These are phyloP conservation scores for Phialophora chinensis DNA, from an alignment of 2,329 filamentous ascomycete species.

Conservation along the genomic window DNA sequence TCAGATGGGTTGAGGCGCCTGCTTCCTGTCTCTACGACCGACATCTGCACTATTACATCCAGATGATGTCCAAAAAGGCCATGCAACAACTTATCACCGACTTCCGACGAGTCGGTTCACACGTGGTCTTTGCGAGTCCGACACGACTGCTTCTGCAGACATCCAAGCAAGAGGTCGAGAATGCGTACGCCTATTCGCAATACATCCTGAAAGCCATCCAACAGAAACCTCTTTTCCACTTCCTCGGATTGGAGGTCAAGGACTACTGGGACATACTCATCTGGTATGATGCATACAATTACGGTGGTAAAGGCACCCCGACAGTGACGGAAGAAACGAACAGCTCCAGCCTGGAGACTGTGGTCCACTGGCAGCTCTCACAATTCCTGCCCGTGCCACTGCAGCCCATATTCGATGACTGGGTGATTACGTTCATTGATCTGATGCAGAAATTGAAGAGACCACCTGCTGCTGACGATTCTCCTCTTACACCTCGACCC, in stretches of 20 bases:
- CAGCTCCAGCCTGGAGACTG: conserved; percentile 80
- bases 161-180: conserved; percentile 93
- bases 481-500: conserved; percentile 59
- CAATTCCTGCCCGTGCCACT: conserved; percentile 83
- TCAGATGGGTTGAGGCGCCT: conserved; percentile 94
- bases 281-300: conserved; percentile 99
- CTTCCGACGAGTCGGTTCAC: conserved; percentile 91
- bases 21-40: conserved; percentile 95
- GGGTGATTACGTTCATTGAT: conserved; percentile 93
- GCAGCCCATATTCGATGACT: conserved; percentile 85
- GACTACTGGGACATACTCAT: conserved; percentile 99
- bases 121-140: conserved; percentile 91
- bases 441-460: conserved; percentile 89
- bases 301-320: conserved; percentile 89
- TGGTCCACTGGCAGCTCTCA: conserved; percentile 98
- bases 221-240: conserved; percentile 92
- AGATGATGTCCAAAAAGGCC: conserved; percentile 97
- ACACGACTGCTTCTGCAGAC: conserved; percentile 92
- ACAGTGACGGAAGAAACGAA: conserved; percentile 74
- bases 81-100: conserved; percentile 97
- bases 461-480: conserved; percentile 65
- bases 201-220: conserved; percentile 99
- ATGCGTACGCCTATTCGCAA: conserved; percentile 94
- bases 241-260: conserved; percentile 94
- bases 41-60: conserved; percentile 93